Evolutionary conservation across 805 yeast genomes (phyloP).

Genomic region (Candida maltosa): DNA sequence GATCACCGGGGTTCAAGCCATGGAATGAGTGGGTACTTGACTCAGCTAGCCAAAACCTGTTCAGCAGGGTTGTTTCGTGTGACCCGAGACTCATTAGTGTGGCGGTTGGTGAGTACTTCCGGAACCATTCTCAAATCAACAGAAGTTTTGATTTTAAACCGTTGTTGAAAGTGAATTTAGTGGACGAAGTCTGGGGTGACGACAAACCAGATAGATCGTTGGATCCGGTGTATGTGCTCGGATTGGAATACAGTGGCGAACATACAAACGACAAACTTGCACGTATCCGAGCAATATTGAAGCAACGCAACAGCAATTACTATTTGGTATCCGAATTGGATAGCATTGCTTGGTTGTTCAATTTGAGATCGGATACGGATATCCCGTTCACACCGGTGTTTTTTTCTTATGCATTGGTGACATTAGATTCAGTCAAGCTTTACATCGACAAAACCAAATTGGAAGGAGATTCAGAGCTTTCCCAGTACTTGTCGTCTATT

Average conservation of each 20-base stretch:
- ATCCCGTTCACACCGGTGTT: constrained; percentile 86
- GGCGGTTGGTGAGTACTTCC: constrained; percentile 40
- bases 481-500: constrained; percentile 23
- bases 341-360: constrained; percentile 89
- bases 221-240: constrained; percentile 29
- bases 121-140: constrained; percentile 10
- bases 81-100: constrained; percentile 75
- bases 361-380: constrained; percentile 73
- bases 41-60: constrained; percentile 49
- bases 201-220: constrained; percentile 32
- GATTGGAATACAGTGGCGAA: constrained; percentile 32
- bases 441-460: constrained; percentile 52
- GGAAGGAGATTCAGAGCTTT: constrained; percentile 21
- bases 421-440: constrained; percentile 36
- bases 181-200: constrained; percentile 37
- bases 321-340: constrained; percentile 73
- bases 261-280: constrained; percentile 25
- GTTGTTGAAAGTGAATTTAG: constrained; percentile 24
- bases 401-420: constrained; percentile 55
- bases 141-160: constrained; percentile 25
- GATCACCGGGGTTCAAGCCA: constrained; percentile 61
- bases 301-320: constrained; percentile 14
- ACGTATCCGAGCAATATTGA: constrained; percentile 29
- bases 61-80: constrained; percentile 62
- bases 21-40: constrained; percentile 77